These are phyloP conservation scores for Mallotus repandus DNA, from an alignment of 441 rosid species.

Conservation along the genomic window DNA sequence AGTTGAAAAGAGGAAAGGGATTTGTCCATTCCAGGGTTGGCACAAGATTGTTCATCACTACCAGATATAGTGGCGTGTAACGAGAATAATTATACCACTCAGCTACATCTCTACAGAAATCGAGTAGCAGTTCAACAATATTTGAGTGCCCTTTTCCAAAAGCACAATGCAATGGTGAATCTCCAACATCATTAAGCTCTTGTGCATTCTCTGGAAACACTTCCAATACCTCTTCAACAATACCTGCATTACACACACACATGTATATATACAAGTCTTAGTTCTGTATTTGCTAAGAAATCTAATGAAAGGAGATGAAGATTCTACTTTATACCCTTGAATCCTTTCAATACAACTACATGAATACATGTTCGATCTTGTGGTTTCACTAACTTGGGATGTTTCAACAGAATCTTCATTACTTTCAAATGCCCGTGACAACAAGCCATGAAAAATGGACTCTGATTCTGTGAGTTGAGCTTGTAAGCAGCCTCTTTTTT, in stretches of 20 bases:
- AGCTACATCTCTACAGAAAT: neutral
- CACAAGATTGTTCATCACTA: conserved; percentile 18
- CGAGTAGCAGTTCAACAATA: conserved; percentile 24
- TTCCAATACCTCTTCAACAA: conserved; percentile 10
- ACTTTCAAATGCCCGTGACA: conserved; percentile 20
- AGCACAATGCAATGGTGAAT: conserved; percentile 29
- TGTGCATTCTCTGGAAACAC: conserved; percentile 17
- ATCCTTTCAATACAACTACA: conserved; percentile 22
- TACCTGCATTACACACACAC: conserved; percentile 17
- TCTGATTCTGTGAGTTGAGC: conserved; percentile 19
- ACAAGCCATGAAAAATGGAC: conserved; percentile 28
- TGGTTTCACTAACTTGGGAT: conserved; percentile 17
- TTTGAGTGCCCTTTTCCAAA: conserved; percentile 19
- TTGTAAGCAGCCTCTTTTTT: conserved; percentile 18
- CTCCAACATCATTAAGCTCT: conserved; percentile 23
- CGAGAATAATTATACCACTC: conserved; percentile 19
- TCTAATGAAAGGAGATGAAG: too few species aligned
- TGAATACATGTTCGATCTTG: conserved; percentile 18
- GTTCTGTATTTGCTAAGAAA: too few species aligned
- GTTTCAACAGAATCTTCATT: conserved; percentile 24
- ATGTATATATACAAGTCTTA: too few species aligned
- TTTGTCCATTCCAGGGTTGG: too few species aligned
- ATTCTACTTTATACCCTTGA: too few species aligned
- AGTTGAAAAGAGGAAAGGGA: too few species aligned
- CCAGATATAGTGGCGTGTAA: conserved; percentile 35